phyloP scores from a whole-genome alignment of 768 basidiomycete species.

The Favolaschia claudopus region DNA sequence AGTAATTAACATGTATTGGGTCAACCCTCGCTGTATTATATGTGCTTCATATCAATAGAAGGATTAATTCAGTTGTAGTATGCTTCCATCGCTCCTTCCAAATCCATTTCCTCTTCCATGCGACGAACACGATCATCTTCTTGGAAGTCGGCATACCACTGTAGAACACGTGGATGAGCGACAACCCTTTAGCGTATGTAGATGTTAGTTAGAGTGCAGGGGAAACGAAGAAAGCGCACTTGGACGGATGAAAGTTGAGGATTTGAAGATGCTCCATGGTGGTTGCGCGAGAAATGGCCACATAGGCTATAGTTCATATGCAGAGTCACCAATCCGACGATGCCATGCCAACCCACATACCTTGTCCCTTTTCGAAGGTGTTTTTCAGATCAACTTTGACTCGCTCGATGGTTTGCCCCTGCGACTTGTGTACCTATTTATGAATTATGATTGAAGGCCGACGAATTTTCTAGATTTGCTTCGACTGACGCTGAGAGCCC shows the following conservation, averaged over 20 bases:
- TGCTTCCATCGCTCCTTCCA: slow-evolving; percentile 41
- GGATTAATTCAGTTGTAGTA: slow-evolving; percentile 36
- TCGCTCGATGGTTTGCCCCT: slow-evolving; percentile 87
- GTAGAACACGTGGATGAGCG: slow-evolving; percentile 69
- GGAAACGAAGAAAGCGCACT: slow-evolving; percentile 46
- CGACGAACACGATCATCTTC: slow-evolving; percentile 28
- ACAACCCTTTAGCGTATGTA: slow-evolving; percentile 52
- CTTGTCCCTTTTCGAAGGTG: slow-evolving; percentile 86
- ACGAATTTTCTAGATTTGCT: neutral
- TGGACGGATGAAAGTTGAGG: slow-evolving; percentile 64
- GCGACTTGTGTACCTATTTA: slow-evolving; percentile 89
- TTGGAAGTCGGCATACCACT: slow-evolving; percentile 55
- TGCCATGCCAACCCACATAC: slow-evolving; percentile 37
- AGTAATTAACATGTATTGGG: slow-evolving; percentile 7
- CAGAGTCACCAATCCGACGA: neutral
- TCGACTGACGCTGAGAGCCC: slow-evolving; percentile 84
- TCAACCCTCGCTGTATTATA: slow-evolving; percentile 17
- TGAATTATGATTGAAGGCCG: neutral
- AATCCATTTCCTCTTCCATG: slow-evolving; percentile 47
- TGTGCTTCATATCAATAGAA: slow-evolving; percentile 1
- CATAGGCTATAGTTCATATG: slow-evolving; percentile 60
- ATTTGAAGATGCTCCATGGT: slow-evolving; percentile 72
- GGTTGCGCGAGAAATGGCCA: slow-evolving; percentile 78
- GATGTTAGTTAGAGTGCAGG: neutral
- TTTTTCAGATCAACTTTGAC: slow-evolving; percentile 80